Evolutionary conservation across 169 alveolate genomes (phyloP).

Genomic region (Plasmodium gallinaceum): DNA sequence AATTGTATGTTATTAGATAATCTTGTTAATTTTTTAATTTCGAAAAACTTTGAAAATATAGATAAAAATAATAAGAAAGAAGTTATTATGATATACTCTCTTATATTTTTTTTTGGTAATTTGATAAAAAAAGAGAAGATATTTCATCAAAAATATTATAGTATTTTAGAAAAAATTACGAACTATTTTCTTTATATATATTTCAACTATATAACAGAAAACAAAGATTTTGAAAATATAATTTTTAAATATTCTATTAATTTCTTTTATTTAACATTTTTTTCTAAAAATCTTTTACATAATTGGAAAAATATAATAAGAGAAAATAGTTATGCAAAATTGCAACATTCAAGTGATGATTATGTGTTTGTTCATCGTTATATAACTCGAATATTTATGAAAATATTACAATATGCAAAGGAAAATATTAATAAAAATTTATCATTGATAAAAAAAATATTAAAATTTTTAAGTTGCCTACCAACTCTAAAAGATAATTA

Average conservation of each 20-base stretch:
- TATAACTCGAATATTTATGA: neutral
- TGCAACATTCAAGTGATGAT: constrained; percentile 1
- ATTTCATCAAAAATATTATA: constrained; percentile 39
- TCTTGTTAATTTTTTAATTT: neutral
- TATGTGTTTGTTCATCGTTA: neutral
- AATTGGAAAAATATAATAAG: constrained; percentile 31
- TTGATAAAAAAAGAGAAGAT: constrained; percentile 42
- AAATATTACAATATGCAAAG: constrained; percentile 25
- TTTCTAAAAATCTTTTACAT: constrained; percentile 29
- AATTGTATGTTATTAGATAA: constrained; percentile 2
- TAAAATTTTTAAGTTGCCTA: constrained; percentile 50
- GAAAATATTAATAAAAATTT: neutral
- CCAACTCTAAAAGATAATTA: constrained; percentile 36
- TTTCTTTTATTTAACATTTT: constrained; percentile 40
- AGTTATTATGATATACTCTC: neutral
- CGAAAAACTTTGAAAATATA: constrained; percentile 4
- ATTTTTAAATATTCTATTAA: constrained; percentile 51
- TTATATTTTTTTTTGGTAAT: constrained; percentile 38
- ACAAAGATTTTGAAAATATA: constrained; percentile 1
- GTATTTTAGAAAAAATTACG: constrained; percentile 34
- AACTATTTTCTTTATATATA: constrained; percentile 33
- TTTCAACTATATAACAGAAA: constrained; percentile 9
- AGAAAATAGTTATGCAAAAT: constrained; percentile 5
- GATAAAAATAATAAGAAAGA: neutral
- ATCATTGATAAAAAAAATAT: constrained; percentile 13